Percentiles rank a stretch among this genome's conserved stretches.
phyloP scores from a whole-genome alignment of 495 filamentous ascomycete species.

The Aspergillus baeticus region DNA sequence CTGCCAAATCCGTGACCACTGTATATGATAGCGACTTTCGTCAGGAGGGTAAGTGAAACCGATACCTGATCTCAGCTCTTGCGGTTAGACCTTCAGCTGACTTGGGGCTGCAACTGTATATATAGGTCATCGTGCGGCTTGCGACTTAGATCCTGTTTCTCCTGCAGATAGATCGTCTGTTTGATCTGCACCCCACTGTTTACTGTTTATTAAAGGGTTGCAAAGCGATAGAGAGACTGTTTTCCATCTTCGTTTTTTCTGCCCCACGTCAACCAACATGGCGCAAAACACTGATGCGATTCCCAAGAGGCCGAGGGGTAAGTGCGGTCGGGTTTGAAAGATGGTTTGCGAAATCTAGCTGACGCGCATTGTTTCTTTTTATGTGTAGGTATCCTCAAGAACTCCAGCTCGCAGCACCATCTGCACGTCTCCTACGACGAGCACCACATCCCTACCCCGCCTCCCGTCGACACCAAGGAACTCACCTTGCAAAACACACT shows the following conservation, averaged over 20 bases:
- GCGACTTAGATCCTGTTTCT: neutral
- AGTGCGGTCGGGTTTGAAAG: slow-evolving; percentile 15
- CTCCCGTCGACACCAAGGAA: slow-evolving; percentile 63
- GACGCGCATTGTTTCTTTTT: neutral
- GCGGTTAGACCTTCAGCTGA: slow-evolving; percentile 15
- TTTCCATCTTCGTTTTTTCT: neutral
- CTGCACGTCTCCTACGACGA: slow-evolving; percentile 23
- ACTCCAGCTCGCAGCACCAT: slow-evolving; percentile 59
- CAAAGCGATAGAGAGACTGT: neutral
- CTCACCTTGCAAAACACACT: slow-evolving; percentile 90
- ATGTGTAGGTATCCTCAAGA: slow-evolving; percentile 86
- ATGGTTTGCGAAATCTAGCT: neutral
- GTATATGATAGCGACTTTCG: neutral
- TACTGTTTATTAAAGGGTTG: neutral
- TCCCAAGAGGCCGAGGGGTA: slow-evolving; percentile 76
- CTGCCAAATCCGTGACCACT: neutral
- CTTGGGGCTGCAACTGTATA: neutral
- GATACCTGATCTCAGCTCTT: slow-evolving; percentile 2
- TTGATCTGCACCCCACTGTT: neutral
- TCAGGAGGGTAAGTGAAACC: slow-evolving; percentile 7
- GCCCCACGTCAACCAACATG: slow-evolving; percentile 17
- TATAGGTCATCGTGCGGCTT: slow-evolving; percentile 8
- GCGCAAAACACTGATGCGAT: slow-evolving; percentile 36
- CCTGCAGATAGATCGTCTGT: slow-evolving; percentile 10
- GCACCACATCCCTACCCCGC: slow-evolving; percentile 28